A percentile compares a stretch with the other conserved stretches of the same genome.
Conservation (phyloP, 495 filamentous ascomycete species). For the Ascodesmis nigricans region DNA sequence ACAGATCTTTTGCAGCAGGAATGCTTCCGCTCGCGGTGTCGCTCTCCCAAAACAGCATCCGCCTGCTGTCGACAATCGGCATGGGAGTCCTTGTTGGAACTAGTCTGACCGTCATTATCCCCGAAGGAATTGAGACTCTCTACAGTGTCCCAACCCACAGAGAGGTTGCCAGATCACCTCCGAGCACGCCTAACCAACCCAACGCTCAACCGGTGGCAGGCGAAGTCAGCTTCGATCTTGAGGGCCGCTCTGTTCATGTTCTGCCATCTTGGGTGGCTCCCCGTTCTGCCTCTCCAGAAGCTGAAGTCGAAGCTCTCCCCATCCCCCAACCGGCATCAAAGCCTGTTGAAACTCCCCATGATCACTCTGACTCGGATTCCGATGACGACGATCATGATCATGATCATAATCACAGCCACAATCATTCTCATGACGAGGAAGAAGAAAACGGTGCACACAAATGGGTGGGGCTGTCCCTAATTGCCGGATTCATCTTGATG, state of each 20-base stretch:
- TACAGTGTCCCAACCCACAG: slow-evolving; percentile 26
- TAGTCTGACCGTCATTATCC: slow-evolving; percentile 89
- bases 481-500: slow-evolving; percentile 87
- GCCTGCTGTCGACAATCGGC: slow-evolving; percentile 76
- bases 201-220: background rate
- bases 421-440: slow-evolving; percentile 10
- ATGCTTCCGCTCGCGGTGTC: slow-evolving; percentile 77
- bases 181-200: background rate
- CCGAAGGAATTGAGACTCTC: slow-evolving; percentile 82
- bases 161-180: background rate
- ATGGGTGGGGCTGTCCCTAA: slow-evolving; percentile 60
- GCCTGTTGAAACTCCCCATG: background rate
- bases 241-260: background rate
- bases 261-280: too few species aligned
- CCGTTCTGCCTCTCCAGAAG: background rate
- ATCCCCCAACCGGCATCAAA: background rate
- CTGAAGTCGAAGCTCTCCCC: background rate
- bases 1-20: slow-evolving; percentile 84
- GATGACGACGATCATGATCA: slow-evolving; percentile 10
- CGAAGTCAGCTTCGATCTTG: too few species aligned
- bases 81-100: slow-evolving; percentile 90
- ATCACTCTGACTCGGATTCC: slow-evolving; percentile 3
- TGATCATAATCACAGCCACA: slow-evolving; percentile 11
- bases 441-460: slow-evolving; percentile 14
- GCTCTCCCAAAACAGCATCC: slow-evolving; percentile 69